Base-by-base conservation (phyloP, 306 rosid genomes). In the Ammopiptanthus mongolicus region DNA sequence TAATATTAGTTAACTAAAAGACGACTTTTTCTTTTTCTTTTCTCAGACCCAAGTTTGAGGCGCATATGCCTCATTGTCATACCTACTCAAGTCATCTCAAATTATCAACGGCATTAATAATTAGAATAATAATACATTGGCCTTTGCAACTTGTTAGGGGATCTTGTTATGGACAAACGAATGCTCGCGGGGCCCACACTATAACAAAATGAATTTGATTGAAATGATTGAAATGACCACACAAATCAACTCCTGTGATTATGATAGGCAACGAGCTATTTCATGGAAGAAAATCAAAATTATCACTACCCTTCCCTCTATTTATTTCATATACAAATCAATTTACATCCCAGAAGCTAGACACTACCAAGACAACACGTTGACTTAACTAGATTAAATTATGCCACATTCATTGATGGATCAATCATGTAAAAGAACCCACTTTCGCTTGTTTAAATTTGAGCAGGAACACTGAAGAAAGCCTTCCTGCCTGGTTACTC, bases 311-410 rank as follows among this genome's bases (percentile, higher is more conserved):
- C 60, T 65, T 63, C 48, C 75, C 6, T 52, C 76, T 79, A 87
- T 73, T 72, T 36, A 81, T 83, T 84, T 71, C 84, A 89, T 90
- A 73, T 84, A 93, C 90, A 93, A 75, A 82, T 66, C 64, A 85
- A 93, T 88, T 79, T 89, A 89, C 95, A 84, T 60, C 60, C 78
- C 60, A 28, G 55, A 82, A 68, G 52, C 77, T 76, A 80, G 78
- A 75, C 62, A 69, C 66, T 57, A 66, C 63, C 46, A 42, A 17
- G 70, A 75, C 53, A 68, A 53, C 78, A 79, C 13, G 50, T 34
- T 34, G 69, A 66, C 61, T 34, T 25, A 68, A 66, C 55, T 55
- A 47, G 39, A 71, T 42, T 42, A 70, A 73, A 62, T 72, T 58
- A 71, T 74, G 80, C 59, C 6, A 3, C 41, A 36, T 58, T 64